Evolutionary conservation across 2,329 filamentous ascomycete genomes (phyloP), one percentile per base, ranked within the genome.

Genomic region (Penicillium olsonii): DNA sequence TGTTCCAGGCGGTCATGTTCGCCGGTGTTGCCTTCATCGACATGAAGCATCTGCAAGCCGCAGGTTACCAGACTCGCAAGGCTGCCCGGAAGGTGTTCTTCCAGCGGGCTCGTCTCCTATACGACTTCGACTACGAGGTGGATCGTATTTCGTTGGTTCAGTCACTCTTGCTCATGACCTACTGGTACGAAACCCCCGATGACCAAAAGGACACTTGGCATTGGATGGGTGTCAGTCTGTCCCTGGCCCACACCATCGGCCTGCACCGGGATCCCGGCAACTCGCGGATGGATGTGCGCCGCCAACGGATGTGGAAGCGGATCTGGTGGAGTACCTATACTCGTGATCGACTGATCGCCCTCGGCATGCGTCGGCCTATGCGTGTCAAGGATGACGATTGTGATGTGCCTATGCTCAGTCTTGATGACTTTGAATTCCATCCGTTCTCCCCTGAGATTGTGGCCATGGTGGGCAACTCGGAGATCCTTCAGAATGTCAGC

Each of bases 271-370:
- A 96, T 62, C 90, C 91, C 2, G 82, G 82, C 24, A 87, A 85
- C 49, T 90, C 88, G 8, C 85, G 83, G 60, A 90, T 96, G 82
- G 81, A 87, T 33, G 71, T 75, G 3, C 79, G 83, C 45, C 87
- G 88, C 63, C 88, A 91, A 66, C 89, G 85, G 63, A 76, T 96
- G 42, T 95, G 92, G 88, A 96, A 95, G 74, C 82, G 92, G 45
- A 94, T 96, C 60, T 97, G 92, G 92, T 97, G 92, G 92, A 95
- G 89, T 26, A 95, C 90, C 56, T 96, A 95, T 66, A 96, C 96
- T 84, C 87, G 92, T 46, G 92, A 97, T 71, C 87, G 92, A 41
- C 80, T 96, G 35, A 91, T 96, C 55, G 92, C 92, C 2, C 77
- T 97, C 11, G 92, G 92, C 48, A 96, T 96, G 92, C 84, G 92